These are phyloP conservation scores for Naegleria fowleri DNA, from an alignment of 208 protist genomes.

Conservation along the genomic window DNA sequence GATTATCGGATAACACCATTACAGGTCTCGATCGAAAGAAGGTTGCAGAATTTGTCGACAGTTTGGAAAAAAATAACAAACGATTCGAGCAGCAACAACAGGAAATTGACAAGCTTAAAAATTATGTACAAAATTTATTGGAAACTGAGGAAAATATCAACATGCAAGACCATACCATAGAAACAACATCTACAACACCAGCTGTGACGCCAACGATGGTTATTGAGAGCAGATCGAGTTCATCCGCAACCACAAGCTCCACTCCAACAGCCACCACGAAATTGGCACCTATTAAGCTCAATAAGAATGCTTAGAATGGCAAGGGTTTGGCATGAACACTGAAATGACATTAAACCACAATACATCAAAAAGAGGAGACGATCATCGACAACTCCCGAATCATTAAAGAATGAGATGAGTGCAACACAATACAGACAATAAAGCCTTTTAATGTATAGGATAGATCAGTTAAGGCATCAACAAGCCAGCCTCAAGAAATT, in stretches of 20 bases:
- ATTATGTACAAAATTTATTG: conserved; percentile 43
- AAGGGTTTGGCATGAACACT: no score
- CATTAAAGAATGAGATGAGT: no score
- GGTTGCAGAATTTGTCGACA: conserved; percentile 33
- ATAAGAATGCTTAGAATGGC: no score
- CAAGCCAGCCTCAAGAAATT: neutral
- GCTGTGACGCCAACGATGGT: neutral
- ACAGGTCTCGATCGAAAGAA: conserved; percentile 34
- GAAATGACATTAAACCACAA: no score
- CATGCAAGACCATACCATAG: neutral
- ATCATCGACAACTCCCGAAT: no score
- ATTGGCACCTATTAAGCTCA: neutral
- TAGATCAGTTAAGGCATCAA: neutral
- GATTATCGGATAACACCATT: conserved; percentile 25
- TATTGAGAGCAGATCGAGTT: no score
- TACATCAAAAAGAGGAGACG: no score
- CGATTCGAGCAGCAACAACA: conserved; percentile 40
- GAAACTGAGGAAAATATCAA: neutral
- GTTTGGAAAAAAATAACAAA: conserved; percentile 36
- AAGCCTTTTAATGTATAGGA: no score
- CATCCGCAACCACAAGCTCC: no score
- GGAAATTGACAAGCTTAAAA: conserved; percentile 37
- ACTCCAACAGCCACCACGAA: neutral
- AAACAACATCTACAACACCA: no score
- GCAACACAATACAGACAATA: no score